phyloP scores from a whole-genome alignment of 139 green algal species.

The Micromonas pusilla region DNA sequence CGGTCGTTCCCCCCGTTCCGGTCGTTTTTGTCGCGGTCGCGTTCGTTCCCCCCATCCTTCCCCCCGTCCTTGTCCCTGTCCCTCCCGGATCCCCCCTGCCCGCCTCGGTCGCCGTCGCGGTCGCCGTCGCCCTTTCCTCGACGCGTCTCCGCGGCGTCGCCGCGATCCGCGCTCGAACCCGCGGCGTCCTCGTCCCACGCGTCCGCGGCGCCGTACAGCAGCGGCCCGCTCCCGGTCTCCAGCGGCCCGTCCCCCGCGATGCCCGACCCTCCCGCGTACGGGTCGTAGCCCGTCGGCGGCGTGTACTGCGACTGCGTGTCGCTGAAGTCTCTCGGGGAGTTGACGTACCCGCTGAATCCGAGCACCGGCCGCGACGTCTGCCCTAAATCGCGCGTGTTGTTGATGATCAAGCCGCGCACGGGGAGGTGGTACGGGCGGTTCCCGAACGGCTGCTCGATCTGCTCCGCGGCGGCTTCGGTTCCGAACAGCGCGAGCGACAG shows the following conservation, averaged over 20 bases:
- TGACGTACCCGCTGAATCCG: conserved; percentile 11
- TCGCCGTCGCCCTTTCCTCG: neutral
- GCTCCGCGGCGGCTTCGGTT: conserved; percentile 17
- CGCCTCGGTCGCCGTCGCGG: no score
- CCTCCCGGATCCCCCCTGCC: no score
- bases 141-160: no score
- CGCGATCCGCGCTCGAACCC: no score
- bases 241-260: neutral
- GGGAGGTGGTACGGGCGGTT: conserved; percentile 20
- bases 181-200: neutral
- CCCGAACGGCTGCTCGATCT: conserved; percentile 18
- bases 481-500: conserved; percentile 17
- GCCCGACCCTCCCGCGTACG: neutral
- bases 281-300: neutral
- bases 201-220: neutral
- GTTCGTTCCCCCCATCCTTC: no score
- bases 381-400: conserved; percentile 2
- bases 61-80: no score
- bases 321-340: neutral
- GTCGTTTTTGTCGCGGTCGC: no score
- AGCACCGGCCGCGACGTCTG: conserved; percentile 12
- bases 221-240: neutral
- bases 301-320: neutral
- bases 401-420: neutral
- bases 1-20: no score